These are phyloP conservation scores for Davidsoniella australis DNA, from an alignment of 2,329 filamentous ascomycete species.

Conservation along the genomic window DNA sequence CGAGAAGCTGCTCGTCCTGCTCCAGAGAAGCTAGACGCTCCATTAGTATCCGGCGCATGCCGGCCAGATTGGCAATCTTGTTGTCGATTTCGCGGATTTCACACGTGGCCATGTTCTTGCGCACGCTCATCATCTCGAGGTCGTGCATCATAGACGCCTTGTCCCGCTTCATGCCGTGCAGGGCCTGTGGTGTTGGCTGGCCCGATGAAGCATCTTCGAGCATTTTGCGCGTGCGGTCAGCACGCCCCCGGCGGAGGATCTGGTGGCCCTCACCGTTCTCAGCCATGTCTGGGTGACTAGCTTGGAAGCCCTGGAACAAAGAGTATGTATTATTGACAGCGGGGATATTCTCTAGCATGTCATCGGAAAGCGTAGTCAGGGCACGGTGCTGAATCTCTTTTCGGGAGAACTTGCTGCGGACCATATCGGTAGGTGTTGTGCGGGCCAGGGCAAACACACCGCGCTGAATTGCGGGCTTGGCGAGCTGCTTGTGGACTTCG, in stretches of 20 bases:
- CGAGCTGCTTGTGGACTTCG: slow-evolving; percentile 77
- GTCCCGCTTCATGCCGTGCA: slow-evolving; percentile 63
- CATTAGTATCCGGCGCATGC: slow-evolving; percentile 81
- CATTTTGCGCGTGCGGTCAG: slow-evolving; percentile 60
- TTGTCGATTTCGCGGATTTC: slow-evolving; percentile 95
- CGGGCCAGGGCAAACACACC: slow-evolving; percentile 82
- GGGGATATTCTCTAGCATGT: slow-evolving; percentile 76
- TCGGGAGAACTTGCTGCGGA: slow-evolving; percentile 78
- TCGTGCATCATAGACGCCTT: slow-evolving; percentile 65
- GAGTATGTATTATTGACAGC: slow-evolving; percentile 69
- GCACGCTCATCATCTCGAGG: slow-evolving; percentile 75
- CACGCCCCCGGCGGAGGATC: slow-evolving; percentile 29
- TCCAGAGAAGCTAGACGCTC: slow-evolving; percentile 75
- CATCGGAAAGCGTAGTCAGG: slow-evolving; percentile 73
- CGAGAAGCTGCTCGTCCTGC: slow-evolving; percentile 75
- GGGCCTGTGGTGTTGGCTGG: slow-evolving; percentile 43
- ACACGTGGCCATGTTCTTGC: slow-evolving; percentile 94
- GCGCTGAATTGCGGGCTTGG: slow-evolving; percentile 67
- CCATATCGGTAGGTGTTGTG: slow-evolving; percentile 82
- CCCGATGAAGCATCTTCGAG: slow-evolving; percentile 41
- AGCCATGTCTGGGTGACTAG: slow-evolving; percentile 55
- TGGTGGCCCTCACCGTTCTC: slow-evolving; percentile 57
- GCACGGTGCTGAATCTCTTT: slow-evolving; percentile 89
- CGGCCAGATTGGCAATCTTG: slow-evolving; percentile 84
- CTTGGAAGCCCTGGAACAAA: slow-evolving; percentile 91